phyloP scores from a whole-genome alignment of 106 monocot species.

The Dactylorhiza incarnata region DNA sequence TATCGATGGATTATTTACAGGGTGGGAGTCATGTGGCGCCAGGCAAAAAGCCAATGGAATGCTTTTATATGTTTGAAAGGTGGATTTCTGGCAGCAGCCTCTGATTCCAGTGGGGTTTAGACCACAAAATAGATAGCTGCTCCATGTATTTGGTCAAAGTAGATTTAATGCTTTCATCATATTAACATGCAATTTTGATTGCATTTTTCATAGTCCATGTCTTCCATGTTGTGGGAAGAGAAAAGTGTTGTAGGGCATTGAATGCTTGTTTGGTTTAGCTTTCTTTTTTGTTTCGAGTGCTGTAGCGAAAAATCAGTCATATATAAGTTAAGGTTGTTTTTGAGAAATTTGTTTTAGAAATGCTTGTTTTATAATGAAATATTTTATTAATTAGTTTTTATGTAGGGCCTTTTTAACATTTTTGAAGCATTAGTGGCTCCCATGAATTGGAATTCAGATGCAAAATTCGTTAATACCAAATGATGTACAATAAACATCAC shows the following conservation, averaged over 20 bases:
- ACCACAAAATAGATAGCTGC: neutral
- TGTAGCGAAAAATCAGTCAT: no score
- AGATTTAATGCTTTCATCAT: neutral
- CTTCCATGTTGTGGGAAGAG: neutral
- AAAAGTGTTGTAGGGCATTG: neutral
- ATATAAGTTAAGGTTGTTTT: no score
- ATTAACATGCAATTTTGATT: neutral
- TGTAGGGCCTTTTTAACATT: no score
- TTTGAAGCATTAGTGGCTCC: no score
- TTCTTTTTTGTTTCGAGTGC: neutral
- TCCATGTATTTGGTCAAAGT: neutral
- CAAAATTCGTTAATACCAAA: no score
- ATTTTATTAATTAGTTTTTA: no score
- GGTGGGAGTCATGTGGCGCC: slow-evolving; percentile 8
- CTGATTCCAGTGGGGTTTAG: neutral
- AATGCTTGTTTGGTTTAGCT: neutral
- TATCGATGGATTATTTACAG: neutral
- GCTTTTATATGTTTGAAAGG: slow-evolving; percentile 2
- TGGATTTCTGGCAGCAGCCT: neutral
- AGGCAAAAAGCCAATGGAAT: slow-evolving; percentile 1
- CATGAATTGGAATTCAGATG: no score
- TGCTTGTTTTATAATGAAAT: no score
- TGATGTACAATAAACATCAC: no score
- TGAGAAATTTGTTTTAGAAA: no score
- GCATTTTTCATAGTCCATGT: neutral